Conservation (phyloP, 2,329 filamentous ascomycete species). For the Purpureocillium takamizusanense region DNA sequence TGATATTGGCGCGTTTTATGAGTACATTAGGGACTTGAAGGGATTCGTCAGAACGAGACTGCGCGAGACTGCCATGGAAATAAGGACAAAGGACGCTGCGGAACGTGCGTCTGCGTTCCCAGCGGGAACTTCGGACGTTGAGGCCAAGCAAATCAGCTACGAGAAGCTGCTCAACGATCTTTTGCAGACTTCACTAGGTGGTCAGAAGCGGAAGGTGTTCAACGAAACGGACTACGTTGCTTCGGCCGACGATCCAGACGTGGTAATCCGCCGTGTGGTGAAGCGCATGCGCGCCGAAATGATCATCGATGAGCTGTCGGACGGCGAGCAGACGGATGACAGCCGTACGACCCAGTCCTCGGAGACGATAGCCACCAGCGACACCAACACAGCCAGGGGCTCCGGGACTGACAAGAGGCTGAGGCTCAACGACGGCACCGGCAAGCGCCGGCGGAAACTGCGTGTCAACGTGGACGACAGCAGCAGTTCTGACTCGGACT, state of each 20-base stretch:
- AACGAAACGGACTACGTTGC: conserved; percentile 44
- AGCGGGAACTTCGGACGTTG: conserved; percentile 35
- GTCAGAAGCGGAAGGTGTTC: conserved; percentile 39
- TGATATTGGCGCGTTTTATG: conserved; percentile 60
- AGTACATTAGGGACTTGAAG: conserved; percentile 73
- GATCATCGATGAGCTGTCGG: conserved; percentile 45
- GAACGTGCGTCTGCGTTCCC: conserved; percentile 38
- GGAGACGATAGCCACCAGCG: conserved; percentile 17
- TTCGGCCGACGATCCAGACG: conserved; percentile 36
- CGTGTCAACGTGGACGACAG: conserved; percentile 36
- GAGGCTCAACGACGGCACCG: conserved; percentile 35
- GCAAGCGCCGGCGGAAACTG: conserved; percentile 43
- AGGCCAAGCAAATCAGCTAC: conserved; percentile 43
- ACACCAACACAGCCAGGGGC: conserved; percentile 13
- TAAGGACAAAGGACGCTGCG: conserved; percentile 48
- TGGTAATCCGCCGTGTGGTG: conserved; percentile 45
- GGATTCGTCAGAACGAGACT: conserved; percentile 64
- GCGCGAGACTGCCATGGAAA: conserved; percentile 53
- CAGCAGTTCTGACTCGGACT: conserved; percentile 25
- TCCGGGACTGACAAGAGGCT: conserved; percentile 27
- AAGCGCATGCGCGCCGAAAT: conserved; percentile 56
- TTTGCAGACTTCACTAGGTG: conserved; percentile 23
- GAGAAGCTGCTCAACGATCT: conserved; percentile 45
- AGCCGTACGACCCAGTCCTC: conserved; percentile 21
- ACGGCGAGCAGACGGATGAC: conserved; percentile 31